Evolutionary conservation across 768 basidiomycete species (phyloP).

Genomic region (Crassisporium funariophilum): DNA sequence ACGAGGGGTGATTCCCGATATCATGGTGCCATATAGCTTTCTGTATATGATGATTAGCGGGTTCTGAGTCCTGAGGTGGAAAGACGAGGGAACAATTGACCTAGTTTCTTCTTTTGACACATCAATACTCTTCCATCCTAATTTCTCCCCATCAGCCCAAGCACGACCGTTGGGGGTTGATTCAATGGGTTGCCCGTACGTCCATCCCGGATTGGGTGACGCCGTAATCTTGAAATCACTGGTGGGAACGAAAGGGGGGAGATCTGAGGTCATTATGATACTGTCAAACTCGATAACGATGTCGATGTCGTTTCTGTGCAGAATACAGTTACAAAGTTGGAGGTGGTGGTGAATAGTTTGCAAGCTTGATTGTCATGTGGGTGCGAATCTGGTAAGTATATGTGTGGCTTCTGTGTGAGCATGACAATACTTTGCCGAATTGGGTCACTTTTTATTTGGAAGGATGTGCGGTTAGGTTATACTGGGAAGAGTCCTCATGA

Average conservation of each 20-base stretch:
- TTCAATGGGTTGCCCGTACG: conserved; percentile 35
- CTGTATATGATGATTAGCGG: conserved; percentile 16
- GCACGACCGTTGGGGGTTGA: conserved; percentile 36
- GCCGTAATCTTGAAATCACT: conserved; percentile 30
- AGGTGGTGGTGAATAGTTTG: not conserved
- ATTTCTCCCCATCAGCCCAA: conserved; percentile 47
- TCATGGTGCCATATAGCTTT: conserved; percentile 47
- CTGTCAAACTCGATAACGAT: no score
- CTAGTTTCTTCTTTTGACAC: conserved; percentile 33
- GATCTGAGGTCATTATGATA: conserved; percentile 6
- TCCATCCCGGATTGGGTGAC: conserved; percentile 43
- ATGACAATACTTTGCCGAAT: no score
- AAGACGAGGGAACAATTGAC: conserved; percentile 19
- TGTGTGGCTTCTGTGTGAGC: no score
- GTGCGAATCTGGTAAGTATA: no score
- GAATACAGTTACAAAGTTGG: not conserved
- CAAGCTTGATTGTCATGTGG: no score
- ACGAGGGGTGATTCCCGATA: conserved; percentile 60
- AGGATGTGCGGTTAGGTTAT: no score
- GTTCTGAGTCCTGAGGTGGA: not conserved
- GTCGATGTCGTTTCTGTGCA: no score
- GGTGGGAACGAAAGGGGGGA: conserved; percentile 21
- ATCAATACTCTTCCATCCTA: conserved; percentile 42
- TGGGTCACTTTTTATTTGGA: no score
- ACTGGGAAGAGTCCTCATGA: no score